Evolutionary conservation across 371 early-diverging fungal species (phyloP), one percentile per base, ranked within the genome.

Genomic region (Lichtheimia ornata): DNA sequence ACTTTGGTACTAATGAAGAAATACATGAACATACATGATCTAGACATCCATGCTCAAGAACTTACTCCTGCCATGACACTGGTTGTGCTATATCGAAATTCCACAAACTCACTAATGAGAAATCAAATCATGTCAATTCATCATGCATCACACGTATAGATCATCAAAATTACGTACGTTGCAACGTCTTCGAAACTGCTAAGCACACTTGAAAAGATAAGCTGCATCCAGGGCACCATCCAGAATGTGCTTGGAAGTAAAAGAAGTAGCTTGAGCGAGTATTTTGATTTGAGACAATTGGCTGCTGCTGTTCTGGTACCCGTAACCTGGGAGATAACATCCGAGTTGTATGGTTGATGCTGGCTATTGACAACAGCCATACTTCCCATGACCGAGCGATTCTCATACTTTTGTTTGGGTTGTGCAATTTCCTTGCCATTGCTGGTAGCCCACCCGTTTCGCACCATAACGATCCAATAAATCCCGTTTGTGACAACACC

Each of bases 141-240:
- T 17, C 3, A 20, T 25, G 49, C 14, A 40, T 20, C 9, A 5
- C 40, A 28, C 6, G 24, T 14, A 12, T 1, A 22, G 22, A 17
- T 24, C n/a, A n/a, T 6, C 9, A 5, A 14, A 22, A 22, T 12
- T 47, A 54, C 65, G 58, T 70, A 73, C 79, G 79, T 79, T 54
- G 79, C 74, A 12, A 76, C 68, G 56, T 73, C 74, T 18, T 79
- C 79, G 69, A 79, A 79, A 44, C 76, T 78, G 50, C 76, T 76
- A 41, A 76, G 51, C 0, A 79, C 76, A 67, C 76, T 76, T 0
- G 79, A 79, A 70, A 79, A 72, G 57, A 70, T 64, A 3, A 79
- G 43, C 44, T 79, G 76, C 51, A 74, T 64, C 69, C 70, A 72
- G 4, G 79, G 76, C 5, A 72, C 59, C 74, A 79, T 73, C 79